phyloP scores from a whole-genome alignment of 345 rosid species.

The Camelina hispida region DNA sequence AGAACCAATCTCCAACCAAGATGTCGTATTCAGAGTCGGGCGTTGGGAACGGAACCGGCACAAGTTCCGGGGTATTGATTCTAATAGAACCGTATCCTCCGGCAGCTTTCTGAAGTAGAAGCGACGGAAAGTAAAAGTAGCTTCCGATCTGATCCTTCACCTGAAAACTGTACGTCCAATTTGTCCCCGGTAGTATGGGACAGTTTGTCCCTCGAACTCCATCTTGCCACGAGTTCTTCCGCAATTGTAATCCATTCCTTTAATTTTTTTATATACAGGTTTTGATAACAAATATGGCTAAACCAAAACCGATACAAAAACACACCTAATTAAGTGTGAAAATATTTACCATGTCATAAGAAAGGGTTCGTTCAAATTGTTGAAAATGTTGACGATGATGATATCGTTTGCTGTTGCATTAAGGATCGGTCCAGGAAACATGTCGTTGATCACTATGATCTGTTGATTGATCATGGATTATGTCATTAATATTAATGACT shows the following conservation, averaged over 20 bases:
- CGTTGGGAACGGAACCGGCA: slow-evolving; percentile 60
- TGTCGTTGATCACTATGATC: slow-evolving; percentile 63
- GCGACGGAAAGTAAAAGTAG: slow-evolving; percentile 71
- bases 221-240: slow-evolving; percentile 86
- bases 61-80: slow-evolving; percentile 55
- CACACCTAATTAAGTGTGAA: neutral
- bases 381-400: slow-evolving; percentile 54
- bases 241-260: slow-evolving; percentile 75
- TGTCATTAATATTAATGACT: neutral
- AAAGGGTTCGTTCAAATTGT: slow-evolving; percentile 63
- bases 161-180: slow-evolving; percentile 73
- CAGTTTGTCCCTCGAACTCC: slow-evolving; percentile 81
- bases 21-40: slow-evolving; percentile 73
- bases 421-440: slow-evolving; percentile 74
- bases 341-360: slow-evolving; percentile 64
- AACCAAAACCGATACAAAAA: neutral
- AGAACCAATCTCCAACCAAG: slow-evolving; percentile 80
- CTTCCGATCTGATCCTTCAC: slow-evolving; percentile 82
- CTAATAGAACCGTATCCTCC: slow-evolving; percentile 76
- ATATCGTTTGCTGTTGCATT: slow-evolving; percentile 61
- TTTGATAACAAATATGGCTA: neutral
- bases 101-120: slow-evolving; percentile 67
- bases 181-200: slow-evolving; percentile 68
- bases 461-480: slow-evolving; percentile 21
- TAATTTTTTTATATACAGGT: neutral